These are phyloP conservation scores for Paulownia fortunei DNA, from an alignment of 257 asterid species.

Conservation along the genomic window DNA sequence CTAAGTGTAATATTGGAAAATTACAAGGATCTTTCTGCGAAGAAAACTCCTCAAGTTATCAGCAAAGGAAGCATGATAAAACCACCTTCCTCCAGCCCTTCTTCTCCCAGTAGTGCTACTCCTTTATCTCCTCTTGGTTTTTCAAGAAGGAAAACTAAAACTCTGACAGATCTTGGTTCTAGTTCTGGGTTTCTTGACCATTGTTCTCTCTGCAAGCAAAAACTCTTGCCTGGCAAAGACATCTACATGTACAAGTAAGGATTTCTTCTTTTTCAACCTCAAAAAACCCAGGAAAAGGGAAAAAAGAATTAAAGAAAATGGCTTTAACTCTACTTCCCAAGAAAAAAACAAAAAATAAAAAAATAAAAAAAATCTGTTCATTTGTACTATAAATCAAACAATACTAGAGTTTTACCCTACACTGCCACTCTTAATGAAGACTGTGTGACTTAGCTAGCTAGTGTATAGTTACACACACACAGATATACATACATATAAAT, in stretches of 20 bases:
- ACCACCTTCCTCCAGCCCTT: constrained; percentile 38
- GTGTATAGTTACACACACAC: too few species aligned
- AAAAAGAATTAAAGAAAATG: too few species aligned
- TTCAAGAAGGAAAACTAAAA: constrained; percentile 25
- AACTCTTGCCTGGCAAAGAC: constrained; percentile 76
- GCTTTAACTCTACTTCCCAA: too few species aligned
- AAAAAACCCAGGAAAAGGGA: too few species aligned
- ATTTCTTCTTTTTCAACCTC: not conserved
- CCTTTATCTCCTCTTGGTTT: constrained; percentile 37
- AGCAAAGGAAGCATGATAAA: constrained; percentile 71
- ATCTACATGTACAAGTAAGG: constrained; percentile 98
- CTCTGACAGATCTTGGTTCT: not conserved
- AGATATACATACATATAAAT: too few species aligned
- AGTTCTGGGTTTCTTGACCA: constrained; percentile 59
- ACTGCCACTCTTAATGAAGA: too few species aligned
- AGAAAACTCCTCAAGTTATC: constrained; percentile 53
- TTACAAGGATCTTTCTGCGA: constrained; percentile 34
- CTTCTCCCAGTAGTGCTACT: constrained; percentile 36
- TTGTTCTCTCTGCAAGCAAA: constrained; percentile 77
- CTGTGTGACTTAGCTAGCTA: too few species aligned
- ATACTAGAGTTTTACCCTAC: too few species aligned
- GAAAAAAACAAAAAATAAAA: too few species aligned
- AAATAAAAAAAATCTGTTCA: not conserved
- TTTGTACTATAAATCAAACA: too few species aligned
- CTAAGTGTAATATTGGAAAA: constrained; percentile 82